phyloP scores from a whole-genome alignment of 2,329 filamentous ascomycete species.

The Epichloe sp. region DNA sequence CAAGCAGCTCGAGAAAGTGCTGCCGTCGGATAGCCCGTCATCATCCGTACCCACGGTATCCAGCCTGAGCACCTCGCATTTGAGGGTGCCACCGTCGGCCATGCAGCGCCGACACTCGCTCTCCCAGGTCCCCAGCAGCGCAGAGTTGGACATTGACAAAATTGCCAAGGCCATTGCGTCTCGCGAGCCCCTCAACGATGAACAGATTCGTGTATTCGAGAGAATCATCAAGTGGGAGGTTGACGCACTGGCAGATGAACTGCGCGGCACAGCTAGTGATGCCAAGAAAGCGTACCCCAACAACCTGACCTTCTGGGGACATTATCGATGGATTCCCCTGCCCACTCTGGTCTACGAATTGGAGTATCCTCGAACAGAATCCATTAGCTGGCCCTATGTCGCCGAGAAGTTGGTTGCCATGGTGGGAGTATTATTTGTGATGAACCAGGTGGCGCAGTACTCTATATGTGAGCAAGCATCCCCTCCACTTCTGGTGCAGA shows the following conservation, averaged over 20 bases:
- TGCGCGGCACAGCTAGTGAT: slow-evolving; percentile 46
- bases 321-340: slow-evolving; percentile 60
- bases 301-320: slow-evolving; percentile 52
- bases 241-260: slow-evolving; percentile 49
- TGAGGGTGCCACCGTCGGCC: slow-evolving; percentile 28
- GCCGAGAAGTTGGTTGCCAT: slow-evolving; percentile 58
- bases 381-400: slow-evolving; percentile 62
- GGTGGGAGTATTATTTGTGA: slow-evolving; percentile 61
- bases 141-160: slow-evolving; percentile 41
- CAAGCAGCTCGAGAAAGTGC: slow-evolving; percentile 42
- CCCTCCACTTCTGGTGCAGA: too few species aligned
- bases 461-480: slow-evolving; percentile 42
- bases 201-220: slow-evolving; percentile 51
- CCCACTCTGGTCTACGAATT: slow-evolving; percentile 71
- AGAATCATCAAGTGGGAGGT: slow-evolving; percentile 55
- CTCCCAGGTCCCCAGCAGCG: slow-evolving; percentile 18
- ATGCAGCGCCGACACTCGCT: slow-evolving; percentile 29
- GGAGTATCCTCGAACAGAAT: slow-evolving; percentile 56
- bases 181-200: slow-evolving; percentile 42
- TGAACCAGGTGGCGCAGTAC: slow-evolving; percentile 66
- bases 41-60: slow-evolving; percentile 27
- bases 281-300: slow-evolving; percentile 45
- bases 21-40: slow-evolving; percentile 31
- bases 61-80: slow-evolving; percentile 32
- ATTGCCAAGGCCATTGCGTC: slow-evolving; percentile 51